A percentile compares a stretch with the other conserved stretches of the same genome.
Evolutionary conservation across 768 basidiomycete species (phyloP).

Genomic region (Lactarius evosmus): DNA sequence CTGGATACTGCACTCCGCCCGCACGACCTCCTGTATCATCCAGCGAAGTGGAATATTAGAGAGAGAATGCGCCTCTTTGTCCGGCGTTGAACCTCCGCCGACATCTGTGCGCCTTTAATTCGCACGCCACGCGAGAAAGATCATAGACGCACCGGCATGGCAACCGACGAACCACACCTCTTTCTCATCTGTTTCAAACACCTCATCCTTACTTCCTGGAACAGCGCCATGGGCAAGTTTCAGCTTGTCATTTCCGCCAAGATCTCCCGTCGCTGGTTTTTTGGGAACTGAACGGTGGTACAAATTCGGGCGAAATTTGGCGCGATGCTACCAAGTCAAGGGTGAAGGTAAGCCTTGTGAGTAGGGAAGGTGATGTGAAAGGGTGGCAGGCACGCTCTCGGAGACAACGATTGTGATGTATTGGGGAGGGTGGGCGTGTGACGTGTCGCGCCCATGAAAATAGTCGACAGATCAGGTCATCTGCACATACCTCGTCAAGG

Average conservation of each 20-base stretch:
- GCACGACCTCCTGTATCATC: slow-evolving; percentile 26
- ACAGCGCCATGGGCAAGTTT: no score
- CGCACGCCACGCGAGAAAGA: neutral
- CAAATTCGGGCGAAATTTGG: slow-evolving; percentile 60
- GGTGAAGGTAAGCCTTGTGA: neutral
- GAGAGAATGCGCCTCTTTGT: slow-evolving; percentile 15
- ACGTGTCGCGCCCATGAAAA: neutral
- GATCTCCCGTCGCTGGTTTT: slow-evolving; percentile 3
- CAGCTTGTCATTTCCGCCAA: neutral
- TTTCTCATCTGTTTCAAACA: slow-evolving; percentile 12
- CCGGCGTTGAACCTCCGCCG: slow-evolving; percentile 17
- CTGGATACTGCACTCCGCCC: slow-evolving; percentile 6
- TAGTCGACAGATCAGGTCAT: neutral
- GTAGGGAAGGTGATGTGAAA: neutral
- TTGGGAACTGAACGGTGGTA: slow-evolving; percentile 49
- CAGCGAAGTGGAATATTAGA: slow-evolving; percentile 26
- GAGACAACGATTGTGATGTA: no score
- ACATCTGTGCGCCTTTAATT: slow-evolving; percentile 14
- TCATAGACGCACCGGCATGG: slow-evolving; percentile 20
- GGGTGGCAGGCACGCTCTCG: neutral
- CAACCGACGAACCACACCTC: slow-evolving; percentile 28
- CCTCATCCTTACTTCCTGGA: neutral
- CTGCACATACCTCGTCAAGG: slow-evolving; percentile 61
- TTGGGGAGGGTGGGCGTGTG: neutral
- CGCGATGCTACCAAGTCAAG: slow-evolving; percentile 47